Base-by-base conservation (phyloP, 2,329 filamentous ascomycete species). In the Fusarium luffae region DNA sequence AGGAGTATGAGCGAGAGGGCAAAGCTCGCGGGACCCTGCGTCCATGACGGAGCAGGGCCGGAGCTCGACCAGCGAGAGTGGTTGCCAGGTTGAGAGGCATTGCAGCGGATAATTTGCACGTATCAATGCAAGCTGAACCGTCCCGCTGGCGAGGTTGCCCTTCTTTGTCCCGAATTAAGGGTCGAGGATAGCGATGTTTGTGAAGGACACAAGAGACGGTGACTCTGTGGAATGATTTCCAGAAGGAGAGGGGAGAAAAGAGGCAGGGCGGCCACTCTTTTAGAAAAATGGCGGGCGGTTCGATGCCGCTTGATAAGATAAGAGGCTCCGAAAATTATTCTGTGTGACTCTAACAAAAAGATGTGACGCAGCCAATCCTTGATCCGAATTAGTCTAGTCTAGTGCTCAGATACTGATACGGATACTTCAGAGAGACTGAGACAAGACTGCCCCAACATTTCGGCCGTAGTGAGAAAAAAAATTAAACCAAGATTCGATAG, bases 31-130 rank as follows among this genome's bases (percentile, higher is more conserved):
- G 83, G 51, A 86, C 72, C 71, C 84, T 84, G 74, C 84, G 82
- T 75, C 83, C 83, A 78, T 85, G 83, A 78, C 86, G 85, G 79
- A 89, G 83, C 76, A 88, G 78, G 74, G 85, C 82, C 79, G 87
- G 86, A 76, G 86, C 85, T 77, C 86, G 85, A 76, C 86, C 85
- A 75, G 86, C 86, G 79, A 88, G 78, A 69, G 78, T 76, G 72
- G 77, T 72, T 62, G 79, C 77, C 75, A 81, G 78, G 74, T 78
- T 77, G 73, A 79, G 77, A 76, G 79, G 80, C 81, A 82, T 82
- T 70, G 74, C 68, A 66, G 73, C 69, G 72, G 72, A 70, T 67
- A 66, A 70, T 73, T 66, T 72, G 72, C 69, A 73, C 74, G 74
- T 73, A 71, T 78, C 78, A 79, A 80, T 79, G 77, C 77, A 55